These are phyloP conservation scores for Metschnikowia lunata DNA, from an alignment of 805 yeast species.

Conservation along the genomic window DNA sequence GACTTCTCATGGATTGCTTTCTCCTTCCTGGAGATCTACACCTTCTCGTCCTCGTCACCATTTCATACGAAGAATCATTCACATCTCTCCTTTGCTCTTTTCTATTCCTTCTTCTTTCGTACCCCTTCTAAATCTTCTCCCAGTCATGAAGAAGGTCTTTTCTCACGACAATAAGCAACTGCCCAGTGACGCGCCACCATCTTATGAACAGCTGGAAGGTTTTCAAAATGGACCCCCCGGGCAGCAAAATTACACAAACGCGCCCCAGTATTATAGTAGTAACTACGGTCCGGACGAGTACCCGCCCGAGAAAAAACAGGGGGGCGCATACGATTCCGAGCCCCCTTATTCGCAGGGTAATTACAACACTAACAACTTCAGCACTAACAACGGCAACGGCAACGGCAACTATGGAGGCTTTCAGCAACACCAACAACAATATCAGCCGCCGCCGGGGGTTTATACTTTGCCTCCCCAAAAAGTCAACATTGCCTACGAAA, in stretches of 20 bases:
- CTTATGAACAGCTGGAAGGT: slow-evolving; percentile 16
- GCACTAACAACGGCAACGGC: not conserved
- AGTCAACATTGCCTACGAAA: slow-evolving; percentile 33
- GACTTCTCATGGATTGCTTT: too few species aligned
- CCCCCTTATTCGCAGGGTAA: not conserved
- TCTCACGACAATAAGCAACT: not conserved
- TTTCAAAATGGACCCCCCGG: not conserved
- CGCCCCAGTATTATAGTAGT: slow-evolving; percentile 4
- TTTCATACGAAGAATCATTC: too few species aligned
- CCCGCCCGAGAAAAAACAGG: slow-evolving; percentile 12
- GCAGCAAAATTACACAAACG: not conserved
- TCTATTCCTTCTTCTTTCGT: too few species aligned
- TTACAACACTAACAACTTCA: not conserved
- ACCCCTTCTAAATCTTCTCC: too few species aligned
- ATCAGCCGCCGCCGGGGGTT: slow-evolving; percentile 9
- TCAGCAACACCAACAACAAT: not conserved
- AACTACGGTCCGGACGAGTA: slow-evolving; percentile 15
- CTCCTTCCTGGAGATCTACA: too few species aligned
- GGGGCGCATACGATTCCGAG: not conserved
- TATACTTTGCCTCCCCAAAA: slow-evolving; percentile 28
- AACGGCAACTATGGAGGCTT: not conserved
- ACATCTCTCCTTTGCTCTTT: too few species aligned
- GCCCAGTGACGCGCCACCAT: slow-evolving; percentile 13
- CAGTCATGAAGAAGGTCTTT: slow-evolving; percentile 2
- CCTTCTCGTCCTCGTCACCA: too few species aligned